Percentiles rank a stretch among this genome's conserved stretches.
Conservation (phyloP, 768 basidiomycete genomes). For the Boletus reticuloceps region DNA sequence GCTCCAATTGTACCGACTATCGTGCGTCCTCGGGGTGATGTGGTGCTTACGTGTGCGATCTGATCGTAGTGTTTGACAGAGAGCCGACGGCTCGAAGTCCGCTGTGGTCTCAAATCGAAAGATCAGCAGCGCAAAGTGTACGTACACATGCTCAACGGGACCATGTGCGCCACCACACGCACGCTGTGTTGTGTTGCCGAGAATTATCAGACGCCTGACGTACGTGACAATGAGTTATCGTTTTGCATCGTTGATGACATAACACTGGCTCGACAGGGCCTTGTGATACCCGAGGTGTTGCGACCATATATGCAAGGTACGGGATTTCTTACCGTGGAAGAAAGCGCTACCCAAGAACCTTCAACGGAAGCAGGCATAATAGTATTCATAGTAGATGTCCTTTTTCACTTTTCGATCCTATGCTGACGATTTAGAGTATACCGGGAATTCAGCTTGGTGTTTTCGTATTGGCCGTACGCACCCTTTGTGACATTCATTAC, state of each 20-base stretch:
- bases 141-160: slow-evolving; percentile 99
- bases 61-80: slow-evolving; percentile 46
- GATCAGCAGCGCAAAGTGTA: slow-evolving; percentile 91
- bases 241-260: neutral
- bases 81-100: slow-evolving; percentile 87
- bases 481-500: neutral
- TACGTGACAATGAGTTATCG: slow-evolving; percentile 33
- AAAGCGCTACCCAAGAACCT: slow-evolving; percentile 77
- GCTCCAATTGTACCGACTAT: slow-evolving; percentile 99
- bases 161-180: slow-evolving; percentile 94
- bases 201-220: slow-evolving; percentile 95
- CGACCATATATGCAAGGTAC: slow-evolving; percentile 95
- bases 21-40: slow-evolving; percentile 51
- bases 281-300: slow-evolving; percentile 85
- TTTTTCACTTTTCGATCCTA: neutral
- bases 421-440: no score
- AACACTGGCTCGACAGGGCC: slow-evolving; percentile 53
- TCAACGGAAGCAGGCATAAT: slow-evolving; percentile 67
- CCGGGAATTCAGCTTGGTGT: neutral
- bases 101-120: slow-evolving; percentile 88
- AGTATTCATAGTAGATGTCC: neutral
- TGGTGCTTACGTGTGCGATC: no score
- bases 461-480: no score
- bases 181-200: slow-evolving; percentile 97
- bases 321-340: slow-evolving; percentile 83